phyloP scores from a whole-genome alignment of 192 early-diverging fungal species.

The Rhizoclosmatium sp. region DNA sequence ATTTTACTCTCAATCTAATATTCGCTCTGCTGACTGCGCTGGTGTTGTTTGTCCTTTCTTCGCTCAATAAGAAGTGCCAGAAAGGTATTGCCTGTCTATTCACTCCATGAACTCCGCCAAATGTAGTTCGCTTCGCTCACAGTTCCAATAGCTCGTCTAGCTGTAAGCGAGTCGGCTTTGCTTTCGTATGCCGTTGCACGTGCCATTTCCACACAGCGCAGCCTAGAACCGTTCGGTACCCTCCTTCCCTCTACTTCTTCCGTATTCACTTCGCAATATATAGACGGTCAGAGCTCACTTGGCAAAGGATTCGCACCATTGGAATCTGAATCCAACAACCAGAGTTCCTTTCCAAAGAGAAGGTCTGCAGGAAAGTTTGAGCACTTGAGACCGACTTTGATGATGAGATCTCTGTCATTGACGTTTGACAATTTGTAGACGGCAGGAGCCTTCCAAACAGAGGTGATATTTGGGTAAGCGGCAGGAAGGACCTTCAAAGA shows the following conservation, averaged over 20 bases:
- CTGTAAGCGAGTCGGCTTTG: too few relatives aligned
- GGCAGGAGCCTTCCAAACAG: neutral
- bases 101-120: too few relatives aligned
- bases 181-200: too few relatives aligned
- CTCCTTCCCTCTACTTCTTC: neutral
- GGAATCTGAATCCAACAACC: conserved; percentile 1
- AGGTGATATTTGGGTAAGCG: too few relatives aligned
- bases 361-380: conserved; percentile 27
- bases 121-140: too few relatives aligned
- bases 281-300: neutral
- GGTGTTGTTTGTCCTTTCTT: too few relatives aligned
- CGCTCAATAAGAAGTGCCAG: too few relatives aligned
- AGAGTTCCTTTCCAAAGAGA: conserved; percentile 28
- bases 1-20: too few relatives aligned
- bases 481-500: too few relatives aligned
- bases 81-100: neutral
- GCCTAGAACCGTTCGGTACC: neutral
- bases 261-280: neutral
- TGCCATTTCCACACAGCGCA: too few relatives aligned
- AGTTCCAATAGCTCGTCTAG: too few relatives aligned
- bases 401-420: conserved; percentile 8
- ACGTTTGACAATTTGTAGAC: neutral
- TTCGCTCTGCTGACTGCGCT: too few relatives aligned
- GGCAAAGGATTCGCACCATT: neutral
- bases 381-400: conserved; percentile 25